Evolutionary conservation across 2,329 filamentous ascomycete genomes (phyloP).

Genomic region (Arthrobotrys iridis): DNA sequence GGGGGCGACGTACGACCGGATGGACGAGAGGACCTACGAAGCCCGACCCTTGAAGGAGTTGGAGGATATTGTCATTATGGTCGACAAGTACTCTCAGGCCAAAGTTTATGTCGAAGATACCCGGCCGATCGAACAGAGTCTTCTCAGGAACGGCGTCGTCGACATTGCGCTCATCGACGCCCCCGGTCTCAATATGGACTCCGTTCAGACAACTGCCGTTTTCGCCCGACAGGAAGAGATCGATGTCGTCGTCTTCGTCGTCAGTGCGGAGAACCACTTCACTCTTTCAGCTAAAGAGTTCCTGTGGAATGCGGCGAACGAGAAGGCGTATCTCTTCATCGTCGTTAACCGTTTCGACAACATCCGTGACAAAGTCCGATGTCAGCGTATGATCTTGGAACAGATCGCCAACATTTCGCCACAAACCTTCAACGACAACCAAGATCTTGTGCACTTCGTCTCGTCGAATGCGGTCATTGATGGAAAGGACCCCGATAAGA

Average conservation of each 20-base stretch:
- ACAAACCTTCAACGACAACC: slow-evolving; percentile 88
- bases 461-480: slow-evolving; percentile 95
- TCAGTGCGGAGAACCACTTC: slow-evolving; percentile 97
- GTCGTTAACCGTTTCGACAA: slow-evolving; percentile 97
- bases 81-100: slow-evolving; percentile 88
- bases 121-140: slow-evolving; percentile 86
- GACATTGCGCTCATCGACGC: slow-evolving; percentile 98
- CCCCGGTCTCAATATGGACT: slow-evolving; percentile 93
- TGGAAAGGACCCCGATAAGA: slow-evolving; percentile 86
- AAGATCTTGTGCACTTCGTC: slow-evolving; percentile 95
- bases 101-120: slow-evolving; percentile 96
- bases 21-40: slow-evolving; percentile 93
- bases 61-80: slow-evolving; percentile 89
- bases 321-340: slow-evolving; percentile 99
- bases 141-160: slow-evolving; percentile 96
- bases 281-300: slow-evolving; percentile 98
- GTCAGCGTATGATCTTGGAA: slow-evolving; percentile 90
- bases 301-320: slow-evolving; percentile 91
- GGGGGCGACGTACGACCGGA: slow-evolving; percentile 79
- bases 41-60: slow-evolving; percentile 81
- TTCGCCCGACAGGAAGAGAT: slow-evolving; percentile 98
- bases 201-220: slow-evolving; percentile 94
- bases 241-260: slow-evolving; percentile 97
- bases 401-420: slow-evolving; percentile 89
- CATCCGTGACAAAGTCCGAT: slow-evolving; percentile 89